A percentile compares a stretch with the other conserved stretches of the same genome.
phyloP scores from a whole-genome alignment of 2,329 filamentous ascomycete genomes.

The Colletotrichum ledebouriae region DNA sequence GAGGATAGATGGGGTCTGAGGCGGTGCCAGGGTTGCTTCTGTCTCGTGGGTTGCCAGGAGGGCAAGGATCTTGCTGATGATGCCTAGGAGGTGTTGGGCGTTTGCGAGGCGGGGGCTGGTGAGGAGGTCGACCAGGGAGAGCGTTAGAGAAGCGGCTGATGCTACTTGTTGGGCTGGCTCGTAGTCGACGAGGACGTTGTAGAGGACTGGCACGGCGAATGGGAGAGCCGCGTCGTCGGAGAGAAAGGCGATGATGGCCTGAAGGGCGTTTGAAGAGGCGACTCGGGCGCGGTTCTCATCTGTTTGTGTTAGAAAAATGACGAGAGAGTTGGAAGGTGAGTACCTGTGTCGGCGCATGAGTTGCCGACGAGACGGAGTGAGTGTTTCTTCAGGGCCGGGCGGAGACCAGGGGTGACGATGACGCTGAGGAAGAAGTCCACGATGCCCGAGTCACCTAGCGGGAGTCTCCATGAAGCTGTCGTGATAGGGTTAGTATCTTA shows the following conservation, averaged over 20 bases:
- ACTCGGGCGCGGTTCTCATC: constrained; percentile 72
- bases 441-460: constrained; percentile 70
- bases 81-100: constrained; percentile 60
- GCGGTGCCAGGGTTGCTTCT: constrained; percentile 60
- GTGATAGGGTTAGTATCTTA: constrained; percentile 39
- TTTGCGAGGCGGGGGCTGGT: constrained; percentile 58
- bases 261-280: constrained; percentile 62
- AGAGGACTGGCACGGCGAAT: constrained; percentile 71
- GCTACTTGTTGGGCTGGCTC: constrained; percentile 69
- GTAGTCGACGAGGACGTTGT: constrained; percentile 74
- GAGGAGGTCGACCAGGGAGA: constrained; percentile 63
- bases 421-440: constrained; percentile 68
- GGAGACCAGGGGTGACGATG: constrained; percentile 55
- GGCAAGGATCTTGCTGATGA: constrained; percentile 69
- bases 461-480: constrained; percentile 67
- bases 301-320: constrained; percentile 43
- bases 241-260: constrained; percentile 63
- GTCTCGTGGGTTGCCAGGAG: constrained; percentile 66
- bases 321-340: neutral
- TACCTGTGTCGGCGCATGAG: constrained; percentile 72
- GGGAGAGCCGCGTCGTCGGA: constrained; percentile 61
- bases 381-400: constrained; percentile 64
- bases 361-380: constrained; percentile 71
- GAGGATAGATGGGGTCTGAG: constrained; percentile 62
- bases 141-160: constrained; percentile 64